Evolutionary conservation across 805 yeast genomes (phyloP).

Genomic region (Wickerhamiella dianesei): DNA sequence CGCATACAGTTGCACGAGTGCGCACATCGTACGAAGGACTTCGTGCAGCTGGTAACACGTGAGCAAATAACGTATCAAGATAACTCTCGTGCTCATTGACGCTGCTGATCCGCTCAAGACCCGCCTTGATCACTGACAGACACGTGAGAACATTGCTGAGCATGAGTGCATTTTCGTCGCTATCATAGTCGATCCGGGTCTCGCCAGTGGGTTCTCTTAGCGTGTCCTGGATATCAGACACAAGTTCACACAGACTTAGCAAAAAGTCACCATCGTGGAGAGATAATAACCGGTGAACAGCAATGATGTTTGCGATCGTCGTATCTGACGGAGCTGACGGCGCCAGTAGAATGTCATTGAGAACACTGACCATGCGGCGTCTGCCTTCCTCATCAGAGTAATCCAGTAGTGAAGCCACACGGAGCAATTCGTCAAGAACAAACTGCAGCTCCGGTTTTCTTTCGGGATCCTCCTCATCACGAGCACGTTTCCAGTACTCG

Average conservation of each 20-base stretch:
- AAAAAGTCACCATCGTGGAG: slow-evolving; percentile 12
- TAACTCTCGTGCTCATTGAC: slow-evolving; percentile 56
- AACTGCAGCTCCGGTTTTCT: slow-evolving; percentile 46
- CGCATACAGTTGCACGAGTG: slow-evolving; percentile 46
- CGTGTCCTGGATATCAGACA: neutral
- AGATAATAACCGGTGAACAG: slow-evolving; percentile 42
- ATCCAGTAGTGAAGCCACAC: slow-evolving; percentile 58
- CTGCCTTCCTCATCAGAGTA: slow-evolving; percentile 86
- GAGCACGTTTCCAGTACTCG: slow-evolving; percentile 33
- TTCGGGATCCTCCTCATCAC: slow-evolving; percentile 20
- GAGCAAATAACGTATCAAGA: slow-evolving; percentile 32
- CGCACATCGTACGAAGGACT: slow-evolving; percentile 41
- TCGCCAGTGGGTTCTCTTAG: slow-evolving; percentile 9
- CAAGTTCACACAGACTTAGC: slow-evolving; percentile 13
- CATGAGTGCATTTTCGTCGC: slow-evolving; percentile 17
- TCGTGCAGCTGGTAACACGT: slow-evolving; percentile 71
- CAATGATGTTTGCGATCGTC: slow-evolving; percentile 34
- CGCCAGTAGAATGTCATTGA: slow-evolving; percentile 35
- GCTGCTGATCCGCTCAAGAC: slow-evolving; percentile 53
- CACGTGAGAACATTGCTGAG: slow-evolving; percentile 34
- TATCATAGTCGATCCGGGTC: slow-evolving; percentile 1
- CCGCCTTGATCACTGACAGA: slow-evolving; percentile 51
- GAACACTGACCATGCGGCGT: slow-evolving; percentile 50
- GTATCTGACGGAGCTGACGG: slow-evolving; percentile 43
- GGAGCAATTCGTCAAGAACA: slow-evolving; percentile 58